Conservation (phyloP, 371 early-diverging fungal genomes). For the Mucor lusitanicus region DNA sequence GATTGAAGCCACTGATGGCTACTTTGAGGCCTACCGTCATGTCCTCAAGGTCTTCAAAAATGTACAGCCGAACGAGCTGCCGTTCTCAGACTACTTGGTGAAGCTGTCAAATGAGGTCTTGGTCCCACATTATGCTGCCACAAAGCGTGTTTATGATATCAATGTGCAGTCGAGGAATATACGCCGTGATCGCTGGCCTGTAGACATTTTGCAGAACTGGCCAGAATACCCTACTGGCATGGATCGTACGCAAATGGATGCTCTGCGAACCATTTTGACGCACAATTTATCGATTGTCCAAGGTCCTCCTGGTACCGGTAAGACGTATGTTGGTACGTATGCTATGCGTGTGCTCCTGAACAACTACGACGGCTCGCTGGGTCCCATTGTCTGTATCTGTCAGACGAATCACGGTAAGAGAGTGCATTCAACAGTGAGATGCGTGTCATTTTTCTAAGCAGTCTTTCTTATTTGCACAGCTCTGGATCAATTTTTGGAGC, state of each 20-base stretch:
- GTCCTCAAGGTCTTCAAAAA: slow-evolving; percentile 23
- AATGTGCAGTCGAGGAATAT: slow-evolving; percentile 7
- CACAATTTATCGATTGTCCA: slow-evolving; percentile 59
- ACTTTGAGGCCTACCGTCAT: slow-evolving; percentile 63
- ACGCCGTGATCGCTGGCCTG: slow-evolving; percentile 20
- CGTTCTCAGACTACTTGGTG: slow-evolving; percentile 20
- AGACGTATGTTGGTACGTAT: slow-evolving; percentile 69
- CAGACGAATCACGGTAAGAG: slow-evolving; percentile 69
- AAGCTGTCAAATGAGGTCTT: slow-evolving; percentile 24
- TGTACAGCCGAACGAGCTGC: slow-evolving; percentile 7
- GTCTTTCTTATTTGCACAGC: slow-evolving; percentile 30
- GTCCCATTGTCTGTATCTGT: slow-evolving; percentile 67
- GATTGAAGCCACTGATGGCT: slow-evolving; percentile 53
- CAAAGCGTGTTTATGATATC: slow-evolving; percentile 38
- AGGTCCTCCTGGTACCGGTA: slow-evolving; percentile 79
- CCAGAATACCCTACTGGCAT: slow-evolving; percentile 36
- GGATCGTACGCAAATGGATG: slow-evolving; percentile 56
- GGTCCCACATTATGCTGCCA: slow-evolving; percentile 37
- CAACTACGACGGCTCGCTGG: slow-evolving; percentile 37
- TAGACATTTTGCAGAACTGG: slow-evolving; percentile 36
- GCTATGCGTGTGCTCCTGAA: slow-evolving; percentile 57
- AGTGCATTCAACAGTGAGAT: not conserved
- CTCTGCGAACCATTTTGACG: slow-evolving; percentile 54
- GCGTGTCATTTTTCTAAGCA: not conserved
- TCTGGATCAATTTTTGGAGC: slow-evolving; percentile 72